These are phyloP conservation scores for Arachis monticola DNA, from an alignment of 331 rosid genomes.

Conservation along the genomic window DNA sequence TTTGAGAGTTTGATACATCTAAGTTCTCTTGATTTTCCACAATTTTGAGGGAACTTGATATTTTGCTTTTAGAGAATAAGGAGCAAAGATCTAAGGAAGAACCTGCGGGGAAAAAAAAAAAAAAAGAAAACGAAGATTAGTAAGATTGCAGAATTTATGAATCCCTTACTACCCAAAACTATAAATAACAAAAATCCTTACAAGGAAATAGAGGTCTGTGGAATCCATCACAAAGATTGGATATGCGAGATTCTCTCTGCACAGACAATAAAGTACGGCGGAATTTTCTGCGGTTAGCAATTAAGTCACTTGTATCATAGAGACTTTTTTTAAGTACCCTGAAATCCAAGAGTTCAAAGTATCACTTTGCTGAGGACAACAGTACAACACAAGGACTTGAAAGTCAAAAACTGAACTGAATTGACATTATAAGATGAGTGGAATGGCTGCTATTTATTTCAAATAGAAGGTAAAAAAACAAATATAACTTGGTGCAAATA, in stretches of 20 bases:
- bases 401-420: conserved; percentile 24
- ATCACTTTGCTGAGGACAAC: conserved; percentile 2
- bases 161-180: not conserved
- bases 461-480: conserved; percentile 17
- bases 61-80: conserved; percentile 48
- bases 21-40: conserved; percentile 40
- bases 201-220: conserved; percentile 64
- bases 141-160: conserved; percentile 24
- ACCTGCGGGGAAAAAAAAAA: conserved; percentile 39
- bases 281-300: conserved; percentile 58
- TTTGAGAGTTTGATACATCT: conserved; percentile 40
- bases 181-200: conserved; percentile 47
- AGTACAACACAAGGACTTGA: not conserved
- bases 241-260: conserved; percentile 44
- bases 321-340: conserved; percentile 62
- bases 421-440: not conserved
- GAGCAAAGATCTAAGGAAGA: conserved; percentile 43
- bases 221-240: conserved; percentile 53
- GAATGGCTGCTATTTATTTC: conserved; percentile 19
- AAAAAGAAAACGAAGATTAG: conserved; percentile 42
- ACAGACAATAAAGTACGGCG: conserved; percentile 43
- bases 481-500: conserved; percentile 1
- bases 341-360: conserved; percentile 31
- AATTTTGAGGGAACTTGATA: conserved; percentile 36
- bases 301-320: conserved; percentile 59